A percentile compares a stretch with the other conserved stretches of the same genome.
Conservation (phyloP, 257 asterid species). For the Fraxinus cuspidata region DNA sequence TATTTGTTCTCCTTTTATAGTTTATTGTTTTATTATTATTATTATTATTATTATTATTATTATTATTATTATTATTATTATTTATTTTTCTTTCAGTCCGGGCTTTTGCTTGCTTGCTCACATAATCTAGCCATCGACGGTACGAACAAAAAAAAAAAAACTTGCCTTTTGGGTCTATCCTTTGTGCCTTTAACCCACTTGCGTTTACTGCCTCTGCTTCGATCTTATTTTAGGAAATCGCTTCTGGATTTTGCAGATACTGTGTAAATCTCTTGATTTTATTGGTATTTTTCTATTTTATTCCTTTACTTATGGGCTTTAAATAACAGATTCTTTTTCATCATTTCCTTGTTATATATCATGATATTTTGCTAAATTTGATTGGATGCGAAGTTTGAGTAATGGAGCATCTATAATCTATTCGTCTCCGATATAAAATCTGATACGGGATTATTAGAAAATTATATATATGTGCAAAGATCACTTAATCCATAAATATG, state of each 20-base stretch:
- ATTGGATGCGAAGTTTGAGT: background rate
- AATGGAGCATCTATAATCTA: background rate
- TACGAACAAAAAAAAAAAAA: background rate
- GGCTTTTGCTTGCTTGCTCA: background rate
- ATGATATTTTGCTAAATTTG: background rate
- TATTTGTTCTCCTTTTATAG: background rate
- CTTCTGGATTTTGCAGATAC: slow-evolving; percentile 19
- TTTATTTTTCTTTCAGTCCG: background rate
- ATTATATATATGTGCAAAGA: background rate
- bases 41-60: no score
- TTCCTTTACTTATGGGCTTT: background rate
- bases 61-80: no score
- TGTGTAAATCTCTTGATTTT: slow-evolving; percentile 11
- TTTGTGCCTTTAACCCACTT: slow-evolving; percentile 17
- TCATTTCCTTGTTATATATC: background rate
- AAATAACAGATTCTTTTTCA: background rate
- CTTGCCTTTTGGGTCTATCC: slow-evolving; percentile 12
- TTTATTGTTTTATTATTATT: background rate
- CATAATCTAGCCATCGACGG: background rate
- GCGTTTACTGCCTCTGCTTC: slow-evolving; percentile 20
- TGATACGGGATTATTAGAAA: background rate
- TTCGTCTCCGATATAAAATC: background rate
- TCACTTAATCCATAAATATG: background rate
- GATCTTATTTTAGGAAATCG: slow-evolving; percentile 8
- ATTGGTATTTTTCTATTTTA: background rate